Percentiles rank a stretch among this genome's conserved stretches.
Evolutionary conservation across 805 yeast genomes (phyloP).

Genomic region (Candida schatavii): DNA sequence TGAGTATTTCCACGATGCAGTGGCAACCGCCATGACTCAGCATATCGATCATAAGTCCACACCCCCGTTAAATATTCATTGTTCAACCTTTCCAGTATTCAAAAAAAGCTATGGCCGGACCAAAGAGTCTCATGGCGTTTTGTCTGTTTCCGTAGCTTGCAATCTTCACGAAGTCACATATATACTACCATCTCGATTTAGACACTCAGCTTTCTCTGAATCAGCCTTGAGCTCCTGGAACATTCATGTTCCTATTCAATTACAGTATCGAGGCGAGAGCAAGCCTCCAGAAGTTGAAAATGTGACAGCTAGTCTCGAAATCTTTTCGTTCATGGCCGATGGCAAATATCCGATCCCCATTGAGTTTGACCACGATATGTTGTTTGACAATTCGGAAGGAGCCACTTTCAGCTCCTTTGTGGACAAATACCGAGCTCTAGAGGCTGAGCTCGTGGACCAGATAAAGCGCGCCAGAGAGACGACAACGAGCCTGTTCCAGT

Average conservation of each 20-base stretch:
- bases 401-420: background rate
- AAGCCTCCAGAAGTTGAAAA: slow-evolving; percentile 6
- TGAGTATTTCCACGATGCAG: too few relatives aligned
- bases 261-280: slow-evolving; percentile 10
- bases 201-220: slow-evolving; percentile 4
- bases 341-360: slow-evolving; percentile 13
- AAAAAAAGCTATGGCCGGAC: slow-evolving; percentile 5
- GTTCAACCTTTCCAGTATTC: background rate
- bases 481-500: too few relatives aligned
- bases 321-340: slow-evolving; percentile 1
- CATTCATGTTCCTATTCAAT: slow-evolving; percentile 25
- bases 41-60: too few relatives aligned
- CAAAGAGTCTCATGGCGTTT: slow-evolving; percentile 7
- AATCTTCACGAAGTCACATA: slow-evolving; percentile 11
- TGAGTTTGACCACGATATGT: slow-evolving; percentile 17
- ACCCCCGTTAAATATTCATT: background rate
- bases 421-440: background rate
- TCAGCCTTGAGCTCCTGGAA: slow-evolving; percentile 17
- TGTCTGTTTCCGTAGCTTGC: slow-evolving; percentile 3
- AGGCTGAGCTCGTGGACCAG: background rate
- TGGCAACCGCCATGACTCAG: too few relatives aligned
- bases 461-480: background rate
- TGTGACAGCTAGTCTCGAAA: slow-evolving; percentile 1
- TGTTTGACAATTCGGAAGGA: slow-evolving; percentile 13
- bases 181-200: slow-evolving; percentile 21